Conservation (phyloP, 2,329 filamentous ascomycete species). For the Bipolaris gigantea region DNA sequence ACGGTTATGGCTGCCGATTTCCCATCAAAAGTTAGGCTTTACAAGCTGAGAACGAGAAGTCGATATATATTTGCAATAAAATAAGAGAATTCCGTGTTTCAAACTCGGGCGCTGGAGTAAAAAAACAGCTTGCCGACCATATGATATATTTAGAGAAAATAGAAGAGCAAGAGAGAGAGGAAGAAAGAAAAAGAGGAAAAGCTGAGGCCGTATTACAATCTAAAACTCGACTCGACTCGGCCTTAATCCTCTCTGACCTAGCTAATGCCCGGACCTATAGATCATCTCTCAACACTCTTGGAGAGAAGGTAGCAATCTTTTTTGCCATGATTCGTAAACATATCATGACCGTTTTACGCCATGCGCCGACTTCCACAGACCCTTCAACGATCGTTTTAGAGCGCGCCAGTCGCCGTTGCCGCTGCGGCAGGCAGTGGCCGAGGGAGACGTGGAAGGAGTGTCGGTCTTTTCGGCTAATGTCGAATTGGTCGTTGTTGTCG, state of each 20-base stretch:
- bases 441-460: slow-evolving; percentile 14
- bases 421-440: slow-evolving; percentile 30
- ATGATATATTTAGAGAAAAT: slow-evolving; percentile 15
- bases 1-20: no score
- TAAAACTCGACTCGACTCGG: slow-evolving; percentile 11
- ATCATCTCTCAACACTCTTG: not conserved
- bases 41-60: not conserved
- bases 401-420: slow-evolving; percentile 39
- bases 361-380: slow-evolving; percentile 38
- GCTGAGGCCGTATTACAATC: slow-evolving; percentile 15
- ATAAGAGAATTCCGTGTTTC: slow-evolving; percentile 13
- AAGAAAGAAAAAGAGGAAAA: not conserved
- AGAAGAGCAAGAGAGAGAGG: no score
- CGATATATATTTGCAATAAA: not conserved
- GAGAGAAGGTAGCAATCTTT: slow-evolving; percentile 20
- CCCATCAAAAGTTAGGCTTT: not conserved
- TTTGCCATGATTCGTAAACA: slow-evolving; percentile 24
- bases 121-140: slow-evolving; percentile 13
- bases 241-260: slow-evolving; percentile 5
- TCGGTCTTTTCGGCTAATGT: slow-evolving; percentile 29
- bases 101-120: slow-evolving; percentile 14
- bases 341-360: slow-evolving; percentile 35
- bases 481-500: slow-evolving; percentile 25
- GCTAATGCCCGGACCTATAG: no score
- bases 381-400: slow-evolving; percentile 36